Evolutionary conservation across 257 asterid genomes (phyloP).

Genomic region (Craterostigma plantagineum): DNA sequence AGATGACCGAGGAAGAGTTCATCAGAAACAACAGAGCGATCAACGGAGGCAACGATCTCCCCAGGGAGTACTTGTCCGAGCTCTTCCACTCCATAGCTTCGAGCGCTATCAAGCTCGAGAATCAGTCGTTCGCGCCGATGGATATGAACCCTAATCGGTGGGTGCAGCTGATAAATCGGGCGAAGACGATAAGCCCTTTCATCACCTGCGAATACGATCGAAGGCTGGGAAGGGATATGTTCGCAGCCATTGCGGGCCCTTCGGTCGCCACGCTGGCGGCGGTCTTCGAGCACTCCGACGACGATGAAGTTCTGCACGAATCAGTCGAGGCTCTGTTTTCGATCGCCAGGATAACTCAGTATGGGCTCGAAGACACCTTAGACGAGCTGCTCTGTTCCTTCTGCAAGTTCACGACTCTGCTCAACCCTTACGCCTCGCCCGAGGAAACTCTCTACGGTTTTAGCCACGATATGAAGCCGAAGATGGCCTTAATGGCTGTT

Average conservation of each 20-base stretch:
- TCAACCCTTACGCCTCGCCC: conserved; percentile 63
- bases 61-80: conserved; percentile 73
- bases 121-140: conserved; percentile 13
- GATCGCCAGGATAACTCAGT: conserved; percentile 65
- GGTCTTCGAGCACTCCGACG: conserved; percentile 67
- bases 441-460: conserved; percentile 74
- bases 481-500: conserved; percentile 78
- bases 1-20: conserved; percentile 93
- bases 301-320: conserved; percentile 69
- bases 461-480: conserved; percentile 76
- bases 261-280: conserved; percentile 74
- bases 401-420: conserved; percentile 68
- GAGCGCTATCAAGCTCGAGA: conserved; percentile 30
- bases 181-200: conserved; percentile 44
- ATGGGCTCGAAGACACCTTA: conserved; percentile 66
- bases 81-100: conserved; percentile 61
- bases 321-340: conserved; percentile 74
- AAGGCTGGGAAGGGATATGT: conserved; percentile 73
- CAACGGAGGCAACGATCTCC: conserved; percentile 77
- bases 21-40: conserved; percentile 60
- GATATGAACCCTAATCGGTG: conserved; percentile 80
- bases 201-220: conserved; percentile 47
- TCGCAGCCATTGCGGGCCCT: conserved; percentile 78
- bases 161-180: conserved; percentile 63
- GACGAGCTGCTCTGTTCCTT: conserved; percentile 72